Conservation (phyloP, 371 early-diverging fungal species). For the Mortierella sp. region DNA sequence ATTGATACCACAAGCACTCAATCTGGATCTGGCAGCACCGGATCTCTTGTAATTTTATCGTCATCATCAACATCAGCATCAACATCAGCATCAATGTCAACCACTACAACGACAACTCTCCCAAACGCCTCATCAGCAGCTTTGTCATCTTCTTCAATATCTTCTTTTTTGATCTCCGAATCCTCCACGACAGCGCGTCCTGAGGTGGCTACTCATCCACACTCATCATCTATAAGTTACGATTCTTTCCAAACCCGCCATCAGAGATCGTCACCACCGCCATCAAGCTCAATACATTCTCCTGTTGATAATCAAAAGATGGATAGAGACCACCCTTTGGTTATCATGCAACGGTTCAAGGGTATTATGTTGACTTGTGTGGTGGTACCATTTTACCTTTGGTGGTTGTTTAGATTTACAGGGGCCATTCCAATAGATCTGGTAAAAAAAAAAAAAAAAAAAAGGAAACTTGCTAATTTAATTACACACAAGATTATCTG, state of each 20-base stretch:
- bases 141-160: conserved; percentile 11
- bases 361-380: conserved; percentile 31
- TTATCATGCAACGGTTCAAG: conserved; percentile 40
- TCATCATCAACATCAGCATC: no score
- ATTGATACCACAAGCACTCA: conserved; percentile 9
- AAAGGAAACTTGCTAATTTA: no score
- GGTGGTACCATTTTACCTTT: conserved; percentile 26
- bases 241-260: neutral
- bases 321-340: conserved; percentile 41
- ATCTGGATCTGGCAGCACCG: neutral
- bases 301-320: conserved; percentile 7
- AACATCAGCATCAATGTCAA: neutral
- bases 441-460: conserved; percentile 16
- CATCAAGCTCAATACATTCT: conserved; percentile 13
- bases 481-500: no score
- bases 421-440: conserved; percentile 23
- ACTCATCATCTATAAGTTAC: conserved; percentile 1
- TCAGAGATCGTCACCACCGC: neutral
- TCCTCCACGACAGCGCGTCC: conserved; percentile 8
- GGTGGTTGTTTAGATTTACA: conserved; percentile 22
- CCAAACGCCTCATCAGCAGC: conserved; percentile 4
- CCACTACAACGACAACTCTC: conserved; percentile 8
- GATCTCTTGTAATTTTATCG: neutral
- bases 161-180: conserved; percentile 2
- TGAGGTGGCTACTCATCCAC: conserved; percentile 23